Evolutionary conservation across 106 monocot species (phyloP).

Genomic region (Dendrobium huoshanense): DNA sequence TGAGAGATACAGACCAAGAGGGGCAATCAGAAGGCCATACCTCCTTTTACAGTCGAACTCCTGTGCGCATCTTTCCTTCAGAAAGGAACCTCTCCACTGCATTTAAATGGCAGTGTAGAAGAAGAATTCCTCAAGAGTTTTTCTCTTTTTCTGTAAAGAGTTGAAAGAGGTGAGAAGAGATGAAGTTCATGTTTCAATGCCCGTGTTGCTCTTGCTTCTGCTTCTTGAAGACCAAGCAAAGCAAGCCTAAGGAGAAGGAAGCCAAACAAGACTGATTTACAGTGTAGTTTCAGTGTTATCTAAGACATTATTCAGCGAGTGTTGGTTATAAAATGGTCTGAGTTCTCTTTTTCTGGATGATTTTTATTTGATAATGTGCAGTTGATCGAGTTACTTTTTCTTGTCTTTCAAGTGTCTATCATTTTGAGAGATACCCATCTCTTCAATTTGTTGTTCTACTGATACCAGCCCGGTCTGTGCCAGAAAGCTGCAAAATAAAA

Average conservation of each 20-base stretch:
- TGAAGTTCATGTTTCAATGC: slow-evolving; percentile 56
- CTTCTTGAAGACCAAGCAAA: slow-evolving; percentile 45
- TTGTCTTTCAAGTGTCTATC: not conserved
- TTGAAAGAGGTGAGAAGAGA: slow-evolving; percentile 3
- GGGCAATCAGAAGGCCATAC: not conserved
- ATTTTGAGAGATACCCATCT: slow-evolving; percentile 3
- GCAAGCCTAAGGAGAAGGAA: slow-evolving; percentile 29
- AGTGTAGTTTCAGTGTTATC: not conserved
- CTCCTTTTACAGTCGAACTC: not conserved
- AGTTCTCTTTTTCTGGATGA: not conserved
- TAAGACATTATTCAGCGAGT: not conserved
- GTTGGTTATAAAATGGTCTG: not conserved
- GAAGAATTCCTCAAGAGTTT: not conserved
- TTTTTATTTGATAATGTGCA: not conserved
- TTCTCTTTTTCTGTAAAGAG: not conserved
- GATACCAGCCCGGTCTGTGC: slow-evolving; percentile 9
- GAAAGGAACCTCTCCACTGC: not conserved
- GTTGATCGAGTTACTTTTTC: not conserved
- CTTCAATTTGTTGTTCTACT: slow-evolving; percentile 11
- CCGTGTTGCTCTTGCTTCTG: slow-evolving; percentile 57
- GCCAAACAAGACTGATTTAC: slow-evolving; percentile 20
- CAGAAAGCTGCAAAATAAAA: slow-evolving; percentile 2
- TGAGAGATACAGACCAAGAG: not conserved
- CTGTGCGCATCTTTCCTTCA: too few relatives aligned
- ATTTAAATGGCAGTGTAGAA: not conserved